Conservation (phyloP, 257 asterid species). For the Scutellaria barbata region DNA sequence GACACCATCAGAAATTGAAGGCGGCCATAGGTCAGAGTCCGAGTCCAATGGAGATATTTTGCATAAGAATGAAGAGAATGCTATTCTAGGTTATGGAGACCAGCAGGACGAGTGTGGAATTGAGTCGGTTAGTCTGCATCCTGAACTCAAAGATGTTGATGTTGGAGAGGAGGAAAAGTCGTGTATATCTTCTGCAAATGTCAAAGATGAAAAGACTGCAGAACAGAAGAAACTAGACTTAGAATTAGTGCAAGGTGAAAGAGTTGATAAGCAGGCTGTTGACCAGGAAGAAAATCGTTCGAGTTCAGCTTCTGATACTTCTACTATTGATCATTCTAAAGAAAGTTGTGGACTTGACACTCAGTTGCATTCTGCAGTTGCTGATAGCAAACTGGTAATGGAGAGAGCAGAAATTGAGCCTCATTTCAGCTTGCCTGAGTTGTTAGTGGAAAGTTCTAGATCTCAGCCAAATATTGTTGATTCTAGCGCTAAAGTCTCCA, state of each 20-base stretch:
- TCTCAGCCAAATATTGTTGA: slow-evolving; percentile 39
- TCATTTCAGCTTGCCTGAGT: slow-evolving; percentile 37
- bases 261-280: slow-evolving; percentile 36
- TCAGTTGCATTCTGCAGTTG: slow-evolving; percentile 35
- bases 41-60: slow-evolving; percentile 37
- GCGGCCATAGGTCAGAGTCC: slow-evolving; percentile 37
- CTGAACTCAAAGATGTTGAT: slow-evolving; percentile 35
- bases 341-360: slow-evolving; percentile 35
- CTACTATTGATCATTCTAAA: slow-evolving; percentile 23
- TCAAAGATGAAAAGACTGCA: slow-evolving; percentile 33
- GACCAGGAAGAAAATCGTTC: slow-evolving; percentile 44
- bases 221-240: slow-evolving; percentile 42
- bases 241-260: slow-evolving; percentile 31
- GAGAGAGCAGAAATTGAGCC: slow-evolving; percentile 41
- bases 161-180: slow-evolving; percentile 36
- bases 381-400: slow-evolving; percentile 34
- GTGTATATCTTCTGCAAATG: slow-evolving; percentile 34
- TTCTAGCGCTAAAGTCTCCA: slow-evolving; percentile 39
- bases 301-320: slow-evolving; percentile 29
- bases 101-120: slow-evolving; percentile 41
- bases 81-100: slow-evolving; percentile 33
- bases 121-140: slow-evolving; percentile 12
- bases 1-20: slow-evolving; percentile 42
- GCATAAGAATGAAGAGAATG: slow-evolving; percentile 34
- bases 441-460: slow-evolving; percentile 36